phyloP scores from a whole-genome alignment of 768 basidiomycete genomes.

The Mycena polygramma region DNA sequence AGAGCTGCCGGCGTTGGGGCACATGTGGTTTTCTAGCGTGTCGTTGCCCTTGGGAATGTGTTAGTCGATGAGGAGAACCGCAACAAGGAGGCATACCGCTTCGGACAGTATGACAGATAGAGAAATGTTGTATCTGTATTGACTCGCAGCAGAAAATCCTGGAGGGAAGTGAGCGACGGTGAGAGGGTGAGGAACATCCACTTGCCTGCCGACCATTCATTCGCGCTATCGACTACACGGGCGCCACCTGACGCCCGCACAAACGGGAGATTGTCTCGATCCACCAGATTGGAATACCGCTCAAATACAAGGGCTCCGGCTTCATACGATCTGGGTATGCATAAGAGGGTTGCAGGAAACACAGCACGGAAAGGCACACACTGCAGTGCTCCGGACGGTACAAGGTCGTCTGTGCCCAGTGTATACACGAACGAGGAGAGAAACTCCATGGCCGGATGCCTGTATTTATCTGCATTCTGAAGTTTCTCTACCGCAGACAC shows the following conservation, averaged over 20 bases:
- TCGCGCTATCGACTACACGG: constrained; percentile 76
- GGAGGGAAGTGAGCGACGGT: background rate
- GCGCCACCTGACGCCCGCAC: constrained; percentile 62
- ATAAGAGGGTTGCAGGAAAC: too few relatives aligned
- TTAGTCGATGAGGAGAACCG: background rate
- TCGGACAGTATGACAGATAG: constrained; percentile 72
- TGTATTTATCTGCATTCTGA: constrained; percentile 57
- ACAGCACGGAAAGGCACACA: too few relatives aligned
- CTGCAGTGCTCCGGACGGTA: constrained; percentile 52
- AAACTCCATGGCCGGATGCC: constrained; percentile 66
- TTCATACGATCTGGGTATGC: constrained; percentile 44
- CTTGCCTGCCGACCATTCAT: constrained; percentile 77
- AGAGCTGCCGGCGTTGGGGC: constrained; percentile 66
- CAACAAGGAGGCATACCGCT: constrained; percentile 49
- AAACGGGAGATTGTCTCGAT: constrained; percentile 56
- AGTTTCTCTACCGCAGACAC: constrained; percentile 66
- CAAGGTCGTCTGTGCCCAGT: constrained; percentile 68
- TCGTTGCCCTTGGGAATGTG: constrained; percentile 63
- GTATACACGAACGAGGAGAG: constrained; percentile 69
- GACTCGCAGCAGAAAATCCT: constrained; percentile 75
- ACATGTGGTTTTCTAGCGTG: constrained; percentile 77
- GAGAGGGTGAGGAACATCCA: background rate
- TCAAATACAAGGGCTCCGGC: constrained; percentile 56
- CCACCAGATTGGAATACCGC: constrained; percentile 57
- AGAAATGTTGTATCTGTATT: constrained; percentile 57